Evolutionary conservation across 1,139 yeast species (phyloP), one percentile per base, ranked within the genome.

Genomic region (Candida pseudocylindracea): DNA sequence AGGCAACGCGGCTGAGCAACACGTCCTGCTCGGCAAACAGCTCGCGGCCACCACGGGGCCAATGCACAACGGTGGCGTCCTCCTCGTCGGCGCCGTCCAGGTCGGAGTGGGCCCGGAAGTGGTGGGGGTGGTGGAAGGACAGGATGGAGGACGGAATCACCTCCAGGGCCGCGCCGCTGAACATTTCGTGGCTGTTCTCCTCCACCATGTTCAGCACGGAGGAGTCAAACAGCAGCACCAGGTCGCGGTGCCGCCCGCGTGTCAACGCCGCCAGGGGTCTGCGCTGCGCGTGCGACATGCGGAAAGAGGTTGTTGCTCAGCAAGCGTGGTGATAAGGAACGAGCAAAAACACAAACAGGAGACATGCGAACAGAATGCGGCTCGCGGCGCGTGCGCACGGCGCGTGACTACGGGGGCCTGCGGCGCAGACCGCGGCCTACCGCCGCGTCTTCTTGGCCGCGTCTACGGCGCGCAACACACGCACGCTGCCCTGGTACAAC

Each of bases 91-190:
- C 9, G 2, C 3, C 26, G 11, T 33, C 42, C 28, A 48, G 45
- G 20, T 39, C 51, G 15, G 49, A 44, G 29, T 42, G 42, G 31
- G 44, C 41, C 0, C 57, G 57, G 41, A 63, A 60, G 38, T 55
- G 66, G 53, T 67, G 72, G 7, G 67, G 63, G 43, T 79, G 91
- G 47, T 81, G 95, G 48, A 85, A 79, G 1, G 93, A 69, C 1
- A 92, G 70, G 41, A 81, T 76, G 1, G 95, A 79, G 20, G 93
- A 76, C 1, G 98, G 96, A 30, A 85, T 72, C 29, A 80, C 69
- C 43, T 79, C 93, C 6, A 85, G 71, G 0, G 81, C 80, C 1
- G 93, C 94, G 29, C 96, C 96, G 5, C 92, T 74, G 51, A 67
- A 85, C 55, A 81, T 73, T 49, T 85, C 95, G 31, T 64, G 53